These are phyloP conservation scores for Lipomyces lipofer DNA, from an alignment of 805 yeast genomes.

Conservation along the genomic window DNA sequence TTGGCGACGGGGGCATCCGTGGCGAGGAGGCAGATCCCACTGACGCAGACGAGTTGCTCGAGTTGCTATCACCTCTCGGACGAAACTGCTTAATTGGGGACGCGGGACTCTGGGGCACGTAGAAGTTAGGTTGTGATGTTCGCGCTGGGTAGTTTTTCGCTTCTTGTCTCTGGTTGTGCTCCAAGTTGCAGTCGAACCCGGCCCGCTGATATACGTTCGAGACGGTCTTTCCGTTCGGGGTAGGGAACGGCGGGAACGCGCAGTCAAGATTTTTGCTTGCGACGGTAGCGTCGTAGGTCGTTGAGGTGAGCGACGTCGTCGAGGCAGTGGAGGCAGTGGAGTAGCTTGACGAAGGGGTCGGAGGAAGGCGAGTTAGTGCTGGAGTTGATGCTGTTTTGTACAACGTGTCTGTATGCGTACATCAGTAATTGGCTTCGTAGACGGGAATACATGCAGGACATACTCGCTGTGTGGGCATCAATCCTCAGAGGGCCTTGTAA, in stretches of 20 bases:
- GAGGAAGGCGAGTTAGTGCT: background rate
- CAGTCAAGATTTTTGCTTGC: conserved; percentile 36
- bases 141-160: no score
- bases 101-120: no score
- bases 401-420: background rate
- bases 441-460: background rate
- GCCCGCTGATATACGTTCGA: conserved; percentile 45
- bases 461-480: conserved; percentile 13
- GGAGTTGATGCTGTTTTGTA: background rate
- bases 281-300: background rate
- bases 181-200: conserved; percentile 43
- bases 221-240: conserved; percentile 33
- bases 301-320: background rate
- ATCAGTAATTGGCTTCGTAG: background rate
- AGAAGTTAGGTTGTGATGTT: no score
- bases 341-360: background rate
- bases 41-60: no score
- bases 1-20: no score
- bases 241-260: conserved; percentile 46
- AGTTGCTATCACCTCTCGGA: no score
- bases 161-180: background rate
- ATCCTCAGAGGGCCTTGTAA: conserved; percentile 10
- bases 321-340: background rate
- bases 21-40: no score
- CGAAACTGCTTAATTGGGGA: no score